Percentiles rank a stretch among this genome's conserved stretches.
Evolutionary conservation across 495 filamentous ascomycete genomes (phyloP).

Genomic region (Neurospora tetrasperma): DNA sequence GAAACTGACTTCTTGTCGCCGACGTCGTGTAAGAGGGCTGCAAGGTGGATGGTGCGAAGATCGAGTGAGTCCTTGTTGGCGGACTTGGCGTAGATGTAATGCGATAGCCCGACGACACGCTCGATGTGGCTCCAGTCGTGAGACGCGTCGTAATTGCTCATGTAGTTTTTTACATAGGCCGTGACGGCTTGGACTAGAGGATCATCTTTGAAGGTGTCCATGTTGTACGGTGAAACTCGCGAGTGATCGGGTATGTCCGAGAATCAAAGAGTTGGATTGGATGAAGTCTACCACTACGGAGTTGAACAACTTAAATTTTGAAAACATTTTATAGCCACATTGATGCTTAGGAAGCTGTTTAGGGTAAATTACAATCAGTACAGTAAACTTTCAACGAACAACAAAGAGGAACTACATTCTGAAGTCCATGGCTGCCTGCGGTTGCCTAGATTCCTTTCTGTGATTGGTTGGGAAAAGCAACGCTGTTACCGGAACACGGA

Average conservation of each 20-base stretch:
- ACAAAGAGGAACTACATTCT: neutral
- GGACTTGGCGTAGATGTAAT: conserved; percentile 42
- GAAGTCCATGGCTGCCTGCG: neutral
- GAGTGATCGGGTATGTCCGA: too few species aligned
- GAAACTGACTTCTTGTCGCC: conserved; percentile 58
- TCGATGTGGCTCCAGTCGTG: conserved; percentile 79
- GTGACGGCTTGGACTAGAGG: conserved; percentile 40
- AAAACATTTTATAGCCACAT: neutral
- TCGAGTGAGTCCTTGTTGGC: conserved; percentile 31
- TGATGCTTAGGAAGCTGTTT: neutral
- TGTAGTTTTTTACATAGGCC: conserved; percentile 55
- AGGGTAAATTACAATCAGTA: neutral
- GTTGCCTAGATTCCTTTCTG: neutral
- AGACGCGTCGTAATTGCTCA: conserved; percentile 72
- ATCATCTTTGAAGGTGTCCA: conserved; percentile 23
- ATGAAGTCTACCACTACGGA: neutral
- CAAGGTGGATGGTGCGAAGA: conserved; percentile 51
- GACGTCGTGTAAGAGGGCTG: conserved; percentile 78
- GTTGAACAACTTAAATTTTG: neutral
- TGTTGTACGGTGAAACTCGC: neutral
- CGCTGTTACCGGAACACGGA: neutral
- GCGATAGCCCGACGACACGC: conserved; percentile 66
- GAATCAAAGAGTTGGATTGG: neutral
- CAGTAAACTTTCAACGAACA: neutral
- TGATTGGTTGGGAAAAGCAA: neutral